Evolutionary conservation across 306 rosid species (phyloP).

Genomic region (Prunus campanulata): DNA sequence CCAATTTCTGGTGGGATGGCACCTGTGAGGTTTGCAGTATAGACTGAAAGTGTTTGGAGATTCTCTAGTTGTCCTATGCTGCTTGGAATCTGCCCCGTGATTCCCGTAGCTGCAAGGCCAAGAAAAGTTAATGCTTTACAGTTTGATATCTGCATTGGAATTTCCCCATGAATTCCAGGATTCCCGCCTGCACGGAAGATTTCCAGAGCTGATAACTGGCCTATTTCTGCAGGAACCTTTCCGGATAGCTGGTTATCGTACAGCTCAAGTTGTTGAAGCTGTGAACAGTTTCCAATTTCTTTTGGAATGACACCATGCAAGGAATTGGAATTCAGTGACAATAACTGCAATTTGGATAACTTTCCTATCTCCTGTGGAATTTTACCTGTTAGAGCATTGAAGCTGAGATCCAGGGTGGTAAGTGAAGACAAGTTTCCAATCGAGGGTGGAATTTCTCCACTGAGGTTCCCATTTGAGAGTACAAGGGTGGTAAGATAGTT

Average conservation of each 20-base stretch:
- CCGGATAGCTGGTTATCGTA: conserved; percentile 83
- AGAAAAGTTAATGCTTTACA: conserved; percentile 63
- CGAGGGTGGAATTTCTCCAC: conserved; percentile 62
- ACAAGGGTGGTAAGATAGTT: conserved; percentile 57
- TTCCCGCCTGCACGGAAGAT: conserved; percentile 81
- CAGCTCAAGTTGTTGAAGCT: conserved; percentile 59
- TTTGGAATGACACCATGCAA: conserved; percentile 62
- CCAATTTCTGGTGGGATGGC: conserved; percentile 75
- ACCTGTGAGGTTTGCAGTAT: conserved; percentile 81
- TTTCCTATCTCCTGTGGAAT: conserved; percentile 69
- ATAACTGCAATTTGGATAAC: conserved; percentile 43
- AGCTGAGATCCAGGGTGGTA: conserved; percentile 73
- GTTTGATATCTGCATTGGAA: conserved; percentile 76
- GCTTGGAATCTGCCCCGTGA: conserved; percentile 74
- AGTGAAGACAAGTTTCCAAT: conserved; percentile 74
- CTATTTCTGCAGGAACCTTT: conserved; percentile 68
- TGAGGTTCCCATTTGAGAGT: conserved; percentile 76
- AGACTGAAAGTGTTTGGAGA: conserved; percentile 73
- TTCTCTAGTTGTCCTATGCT: conserved; percentile 67
- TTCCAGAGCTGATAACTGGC: conserved; percentile 53
- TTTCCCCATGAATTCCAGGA: conserved; percentile 66
- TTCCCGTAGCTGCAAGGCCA: conserved; percentile 83
- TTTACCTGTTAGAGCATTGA: conserved; percentile 69
- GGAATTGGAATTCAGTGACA: conserved; percentile 69
- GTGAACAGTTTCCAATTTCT: conserved; percentile 75